A percentile compares a stretch with the other conserved stretches of the same genome.
Evolutionary conservation across 2,329 filamentous ascomycete species (phyloP).

Genomic region (Exophiala sp.): DNA sequence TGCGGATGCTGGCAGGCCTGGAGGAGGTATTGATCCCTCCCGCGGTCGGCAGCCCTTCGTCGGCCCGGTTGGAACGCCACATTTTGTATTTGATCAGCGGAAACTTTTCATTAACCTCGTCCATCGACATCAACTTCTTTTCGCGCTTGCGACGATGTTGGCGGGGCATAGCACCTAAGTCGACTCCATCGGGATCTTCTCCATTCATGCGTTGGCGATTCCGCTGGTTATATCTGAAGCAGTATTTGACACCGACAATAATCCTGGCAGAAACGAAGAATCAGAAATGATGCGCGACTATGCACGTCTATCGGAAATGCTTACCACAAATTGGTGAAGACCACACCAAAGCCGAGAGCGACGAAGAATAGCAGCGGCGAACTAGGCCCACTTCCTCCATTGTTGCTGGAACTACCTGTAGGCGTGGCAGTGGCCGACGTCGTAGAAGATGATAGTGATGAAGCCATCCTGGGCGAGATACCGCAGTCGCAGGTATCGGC

Average conservation of each 20-base stretch:
- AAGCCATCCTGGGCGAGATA: constrained; percentile 19
- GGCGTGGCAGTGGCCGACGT: constrained; percentile 26
- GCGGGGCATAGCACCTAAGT: constrained; percentile 75
- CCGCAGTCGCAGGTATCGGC: constrained; percentile 8
- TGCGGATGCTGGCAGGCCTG: constrained; percentile 62
- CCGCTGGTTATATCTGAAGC: constrained; percentile 94
- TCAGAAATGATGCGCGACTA: constrained; percentile 1
- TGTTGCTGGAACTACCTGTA: constrained; percentile 30
- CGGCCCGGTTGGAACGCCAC: constrained; percentile 79
- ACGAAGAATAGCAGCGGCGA: constrained; percentile 87
- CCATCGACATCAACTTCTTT: constrained; percentile 99
- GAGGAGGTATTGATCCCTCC: constrained; percentile 66
- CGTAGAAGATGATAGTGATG: constrained; percentile 13
- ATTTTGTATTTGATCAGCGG: constrained; percentile 93
- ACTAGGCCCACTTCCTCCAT: constrained; percentile 47
- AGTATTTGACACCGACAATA: constrained; percentile 98
- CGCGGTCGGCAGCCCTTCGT: constrained; percentile 72
- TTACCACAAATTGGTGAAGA: constrained; percentile 98
- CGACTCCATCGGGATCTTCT: constrained; percentile 82
- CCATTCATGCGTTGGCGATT: constrained; percentile 71
- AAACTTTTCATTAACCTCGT: constrained; percentile 97
- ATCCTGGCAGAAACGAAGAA: constrained; percentile 59
- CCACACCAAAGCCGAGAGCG: constrained; percentile 90
- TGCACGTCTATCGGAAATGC: constrained; percentile 30
- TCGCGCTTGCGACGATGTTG: constrained; percentile 82